Base-by-base conservation (phyloP, 2,329 filamentous ascomycete species). In the Orbilia brochopaga region DNA sequence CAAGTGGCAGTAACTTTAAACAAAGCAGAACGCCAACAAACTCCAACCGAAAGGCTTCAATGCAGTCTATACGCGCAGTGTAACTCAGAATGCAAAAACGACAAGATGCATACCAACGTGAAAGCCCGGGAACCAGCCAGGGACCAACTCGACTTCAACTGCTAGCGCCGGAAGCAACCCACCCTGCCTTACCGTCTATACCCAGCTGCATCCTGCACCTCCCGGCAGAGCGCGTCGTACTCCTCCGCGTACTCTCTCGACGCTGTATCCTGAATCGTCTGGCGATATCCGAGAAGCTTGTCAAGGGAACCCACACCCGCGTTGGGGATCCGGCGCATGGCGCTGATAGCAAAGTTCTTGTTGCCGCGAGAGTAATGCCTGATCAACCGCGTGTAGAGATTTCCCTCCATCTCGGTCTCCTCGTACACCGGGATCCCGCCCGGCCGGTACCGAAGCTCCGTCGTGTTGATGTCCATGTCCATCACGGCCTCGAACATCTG, bases 331-430 rank as follows among this genome's bases (percentile, higher is more conserved):
- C 35, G 58, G 10, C 59, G 53, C 66, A 70, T 70, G 2, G 53
- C 59, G 30, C 21, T 32, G 54, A 70, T 64, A 10, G 59, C 66
- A 17, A 70, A 70, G 35, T 59, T 50, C 5, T 53, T 24, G 40
- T 32, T 44, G 10, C 51, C 54, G 19, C 51, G 48, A 11, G 59
- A 63, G 30, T 63, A 30, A 8, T 44, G 19, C 17, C 59, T 56
- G 30, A 70, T 70, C 40, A 70, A 27, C 11, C 40, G 21, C 35
- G 53, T 70, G 66, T 59, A 70, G 21, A 70, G 32, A 53, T 70
- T 70, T 24, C 37, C 23, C 27, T 70, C 59, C 27, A 50, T 30
- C 13, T 32, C 58, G 8, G 58, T 64, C 15, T 62, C 59, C 13
- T 50, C 23, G 13, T 50, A 44, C n/a, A 60, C 23, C n/a, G 63